These are phyloP conservation scores for Phlyctochytrium bullatum DNA, from an alignment of 192 early-diverging fungal species.

Conservation along the genomic window DNA sequence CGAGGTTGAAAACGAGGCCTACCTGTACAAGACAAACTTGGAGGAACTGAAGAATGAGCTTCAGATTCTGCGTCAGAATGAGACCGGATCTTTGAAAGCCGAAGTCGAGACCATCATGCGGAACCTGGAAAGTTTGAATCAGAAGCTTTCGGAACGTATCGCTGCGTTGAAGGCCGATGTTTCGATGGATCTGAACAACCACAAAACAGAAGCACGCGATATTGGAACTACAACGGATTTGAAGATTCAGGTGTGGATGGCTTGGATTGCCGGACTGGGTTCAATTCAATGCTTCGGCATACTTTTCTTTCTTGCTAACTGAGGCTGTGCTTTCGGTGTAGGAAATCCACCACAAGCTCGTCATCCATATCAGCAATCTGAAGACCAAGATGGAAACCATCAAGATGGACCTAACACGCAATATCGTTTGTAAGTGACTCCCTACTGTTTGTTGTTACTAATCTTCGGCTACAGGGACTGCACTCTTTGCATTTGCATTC, in stretches of 20 bases:
- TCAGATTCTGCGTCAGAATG: constrained; percentile 52
- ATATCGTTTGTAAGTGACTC: constrained; percentile 2
- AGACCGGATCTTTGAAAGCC: neutral
- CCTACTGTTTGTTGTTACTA: neutral
- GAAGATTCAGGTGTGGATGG: constrained; percentile 25
- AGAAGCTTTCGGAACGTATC: constrained; percentile 73
- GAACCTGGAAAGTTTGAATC: constrained; percentile 74
- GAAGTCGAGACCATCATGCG: constrained; percentile 71
- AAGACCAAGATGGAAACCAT: constrained; percentile 86
- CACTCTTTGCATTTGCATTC: neutral
- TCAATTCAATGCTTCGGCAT: neutral
- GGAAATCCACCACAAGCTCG: constrained; percentile 81
- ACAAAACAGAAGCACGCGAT: constrained; percentile 77
- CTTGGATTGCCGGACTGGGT: too few species aligned
- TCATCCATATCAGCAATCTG: constrained; percentile 76
- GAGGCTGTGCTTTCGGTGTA: constrained; percentile 40
- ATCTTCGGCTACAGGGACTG: neutral
- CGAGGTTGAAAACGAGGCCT: constrained; percentile 83
- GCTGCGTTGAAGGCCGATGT: constrained; percentile 80
- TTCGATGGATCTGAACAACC: constrained; percentile 85
- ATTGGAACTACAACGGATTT: constrained; percentile 68
- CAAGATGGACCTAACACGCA: constrained; percentile 73
- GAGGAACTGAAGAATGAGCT: constrained; percentile 58
- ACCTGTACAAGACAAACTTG: constrained; percentile 79
- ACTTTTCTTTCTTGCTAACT: neutral